Evolutionary conservation across 345 rosid genomes (phyloP), one percentile per base, ranked within the genome.

Genomic region (Ceriops zippeliana): DNA sequence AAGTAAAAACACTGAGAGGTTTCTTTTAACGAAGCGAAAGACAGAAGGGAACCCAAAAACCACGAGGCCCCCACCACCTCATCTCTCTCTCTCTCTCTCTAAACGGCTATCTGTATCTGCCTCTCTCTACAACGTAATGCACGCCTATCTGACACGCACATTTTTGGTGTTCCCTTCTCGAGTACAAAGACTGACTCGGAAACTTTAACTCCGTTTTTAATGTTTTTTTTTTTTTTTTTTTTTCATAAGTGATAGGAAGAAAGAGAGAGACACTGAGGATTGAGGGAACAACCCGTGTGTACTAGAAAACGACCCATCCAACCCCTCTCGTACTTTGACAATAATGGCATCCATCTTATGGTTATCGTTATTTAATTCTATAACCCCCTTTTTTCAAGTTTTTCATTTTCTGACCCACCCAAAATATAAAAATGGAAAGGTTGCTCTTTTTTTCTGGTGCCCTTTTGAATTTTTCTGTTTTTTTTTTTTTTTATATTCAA

Each of bases 281-380:
- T 28, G 11, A n/a, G 31, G 37, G 69, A 61, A 52, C 62, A 71
- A 63, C 58, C 67, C 26, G 71, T 56, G 63, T 69, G 71, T 75
- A 62, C 81, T 65, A 78, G 81, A 80, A 70, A 80, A 83, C 84
- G 82, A 83, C 84, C 79, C 76, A 68, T 78, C 82, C 80, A 62
- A 61, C 38, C 52, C 71, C 76, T 73, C 80, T 37, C 78, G 79
- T 73, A 63, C 73, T 72, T 82, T 73, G 61, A 74, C 72, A 71
- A 58, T 72, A 76, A 73, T 74, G 81, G 57, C 69, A 52, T 76
- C 85, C 83, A 79, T 76, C 78, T 74, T 77, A 70, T 42, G 49
- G 38, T 42, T 62, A 52, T 59, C 7, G 19, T 20, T n/a, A 5
- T 8, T 7, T 16, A 5, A 0, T 51, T 22, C 46, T 34, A 34